These are phyloP conservation scores for Haplographium delicatum DNA, from an alignment of 495 filamentous ascomycete genomes.

Conservation along the genomic window DNA sequence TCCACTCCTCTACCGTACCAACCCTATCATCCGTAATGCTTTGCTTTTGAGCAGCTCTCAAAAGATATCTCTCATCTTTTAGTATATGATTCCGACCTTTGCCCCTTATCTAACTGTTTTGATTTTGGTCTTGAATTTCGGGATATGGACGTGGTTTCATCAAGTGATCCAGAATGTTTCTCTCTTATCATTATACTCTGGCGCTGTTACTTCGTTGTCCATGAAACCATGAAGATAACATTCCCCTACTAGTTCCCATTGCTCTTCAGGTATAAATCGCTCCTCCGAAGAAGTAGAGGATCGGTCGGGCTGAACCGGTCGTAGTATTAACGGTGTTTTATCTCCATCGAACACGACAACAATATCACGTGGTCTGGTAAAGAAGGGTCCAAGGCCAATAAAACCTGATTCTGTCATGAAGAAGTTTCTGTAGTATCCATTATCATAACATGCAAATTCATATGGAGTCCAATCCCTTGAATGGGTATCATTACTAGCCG, in stretches of 20 bases:
- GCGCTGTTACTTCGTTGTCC: not conserved
- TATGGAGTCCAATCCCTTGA: no score
- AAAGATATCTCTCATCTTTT: no score
- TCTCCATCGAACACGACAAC: not conserved
- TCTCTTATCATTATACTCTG: not conserved
- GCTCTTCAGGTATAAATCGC: not conserved
- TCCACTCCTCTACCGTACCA: no score
- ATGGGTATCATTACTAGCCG: no score
- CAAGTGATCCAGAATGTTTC: not conserved
- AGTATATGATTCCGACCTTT: not conserved
- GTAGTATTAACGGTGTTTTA: not conserved
- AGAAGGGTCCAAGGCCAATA: not conserved
- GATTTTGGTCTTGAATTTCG: no score
- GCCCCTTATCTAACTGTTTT: not conserved
- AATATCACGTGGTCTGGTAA: not conserved
- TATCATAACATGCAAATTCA: no score
- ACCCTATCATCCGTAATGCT: no score
- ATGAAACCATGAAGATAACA: constrained; percentile 1
- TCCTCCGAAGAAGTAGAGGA: not conserved
- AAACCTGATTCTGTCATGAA: not conserved
- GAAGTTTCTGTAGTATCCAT: no score
- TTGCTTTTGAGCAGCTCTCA: no score
- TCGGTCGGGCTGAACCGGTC: not conserved
- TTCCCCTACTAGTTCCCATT: not conserved
- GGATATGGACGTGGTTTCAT: no score